Conservation (phyloP, 495 filamentous ascomycete genomes). For the Penicillium pancosmium region DNA sequence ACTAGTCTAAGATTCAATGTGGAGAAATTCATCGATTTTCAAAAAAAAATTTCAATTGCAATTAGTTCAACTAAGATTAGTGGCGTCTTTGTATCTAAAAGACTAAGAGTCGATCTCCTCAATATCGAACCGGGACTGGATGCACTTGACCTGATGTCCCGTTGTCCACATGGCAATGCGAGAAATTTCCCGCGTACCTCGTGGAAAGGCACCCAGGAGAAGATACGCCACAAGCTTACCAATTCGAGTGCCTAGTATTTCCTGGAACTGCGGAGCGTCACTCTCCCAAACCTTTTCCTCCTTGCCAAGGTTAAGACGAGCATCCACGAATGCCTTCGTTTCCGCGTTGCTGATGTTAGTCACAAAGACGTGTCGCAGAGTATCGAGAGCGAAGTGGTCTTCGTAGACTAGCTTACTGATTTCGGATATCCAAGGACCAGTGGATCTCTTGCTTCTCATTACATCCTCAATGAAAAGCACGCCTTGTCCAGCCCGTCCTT, state of each 20-base stretch:
- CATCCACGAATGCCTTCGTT: background rate
- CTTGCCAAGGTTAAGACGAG: background rate
- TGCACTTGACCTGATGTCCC: background rate
- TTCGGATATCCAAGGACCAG: background rate
- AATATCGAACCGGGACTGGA: constrained; percentile 1
- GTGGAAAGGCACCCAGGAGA: background rate
- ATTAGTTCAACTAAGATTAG: too few species aligned
- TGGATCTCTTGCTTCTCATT: background rate
- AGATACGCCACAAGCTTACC: background rate
- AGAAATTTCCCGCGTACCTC: background rate
- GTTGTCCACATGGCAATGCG: background rate
- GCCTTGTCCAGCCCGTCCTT: background rate
- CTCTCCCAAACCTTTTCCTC: background rate
- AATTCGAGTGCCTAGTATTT: background rate
- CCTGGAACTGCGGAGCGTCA: background rate
- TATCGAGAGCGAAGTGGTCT: background rate
- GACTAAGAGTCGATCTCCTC: background rate
- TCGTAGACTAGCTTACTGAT: background rate
- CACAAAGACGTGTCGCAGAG: background rate
- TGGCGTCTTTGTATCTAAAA: too few species aligned
- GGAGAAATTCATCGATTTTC: too few species aligned
- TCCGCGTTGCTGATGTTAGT: background rate
- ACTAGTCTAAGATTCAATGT: too few species aligned
- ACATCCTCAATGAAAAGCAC: background rate
- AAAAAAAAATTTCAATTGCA: too few species aligned